phyloP scores from a whole-genome alignment of 352 stramenopile species.

The Poterioochromonas sp. region DNA sequence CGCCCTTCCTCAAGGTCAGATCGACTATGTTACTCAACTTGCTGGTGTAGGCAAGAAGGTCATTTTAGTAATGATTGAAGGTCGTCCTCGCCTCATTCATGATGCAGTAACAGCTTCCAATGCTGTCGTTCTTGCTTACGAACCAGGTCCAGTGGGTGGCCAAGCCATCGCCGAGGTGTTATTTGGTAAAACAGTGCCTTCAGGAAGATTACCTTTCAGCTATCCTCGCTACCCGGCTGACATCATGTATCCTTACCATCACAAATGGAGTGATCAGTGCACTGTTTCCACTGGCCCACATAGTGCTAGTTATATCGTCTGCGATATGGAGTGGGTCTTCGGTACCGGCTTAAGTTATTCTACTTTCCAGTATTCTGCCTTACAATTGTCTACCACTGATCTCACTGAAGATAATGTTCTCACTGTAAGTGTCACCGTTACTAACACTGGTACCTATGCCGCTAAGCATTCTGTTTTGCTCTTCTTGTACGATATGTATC shows the following conservation, averaged over 20 bases:
- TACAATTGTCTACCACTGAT: conserved; percentile 35
- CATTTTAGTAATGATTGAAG: conserved; percentile 64
- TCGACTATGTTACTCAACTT: conserved; percentile 57
- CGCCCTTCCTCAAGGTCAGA: conserved; percentile 54
- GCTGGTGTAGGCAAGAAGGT: conserved; percentile 60
- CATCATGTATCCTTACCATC: conserved; percentile 63
- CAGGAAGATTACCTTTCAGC: conserved; percentile 62
- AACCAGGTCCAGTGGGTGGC: conserved; percentile 62
- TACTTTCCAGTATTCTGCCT: conserved; percentile 52
- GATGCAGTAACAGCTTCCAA: conserved; percentile 54
- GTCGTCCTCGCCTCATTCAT: conserved; percentile 61
- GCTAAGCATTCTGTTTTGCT: conserved; percentile 70
- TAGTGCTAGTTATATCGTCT: conserved; percentile 44
- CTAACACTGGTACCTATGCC: conserved; percentile 53
- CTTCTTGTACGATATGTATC: conserved; percentile 55
- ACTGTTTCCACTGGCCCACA: conserved; percentile 38
- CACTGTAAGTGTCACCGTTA: conserved; percentile 55
- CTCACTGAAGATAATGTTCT: background rate
- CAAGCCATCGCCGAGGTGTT: conserved; percentile 68
- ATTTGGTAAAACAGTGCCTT: conserved; percentile 65
- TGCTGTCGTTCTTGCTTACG: conserved; percentile 64
- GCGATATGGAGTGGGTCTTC: conserved; percentile 60
- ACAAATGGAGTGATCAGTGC: conserved; percentile 56
- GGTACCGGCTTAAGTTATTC: conserved; percentile 61
- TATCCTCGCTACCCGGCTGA: conserved; percentile 56